Percentiles rank a stretch among this genome's conserved stretches.
Conservation (phyloP, 2,329 filamentous ascomycete genomes). For the Aspergillus sergii region DNA sequence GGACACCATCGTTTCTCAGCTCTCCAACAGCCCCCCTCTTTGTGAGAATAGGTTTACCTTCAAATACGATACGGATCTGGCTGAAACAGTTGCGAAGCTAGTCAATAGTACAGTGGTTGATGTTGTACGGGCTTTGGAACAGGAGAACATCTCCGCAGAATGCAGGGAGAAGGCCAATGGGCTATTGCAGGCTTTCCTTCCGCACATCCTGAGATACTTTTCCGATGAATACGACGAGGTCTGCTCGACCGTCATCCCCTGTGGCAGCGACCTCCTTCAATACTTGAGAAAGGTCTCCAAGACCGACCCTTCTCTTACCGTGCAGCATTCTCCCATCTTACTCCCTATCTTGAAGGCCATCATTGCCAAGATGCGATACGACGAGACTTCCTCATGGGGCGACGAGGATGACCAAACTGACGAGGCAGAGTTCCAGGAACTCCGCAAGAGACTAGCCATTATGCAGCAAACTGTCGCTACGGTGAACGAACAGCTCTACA, state of each 20-base stretch:
- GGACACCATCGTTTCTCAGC: slow-evolving; percentile 78
- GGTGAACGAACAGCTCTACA: slow-evolving; percentile 84
- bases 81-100: slow-evolving; percentile 91
- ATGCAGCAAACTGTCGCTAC: slow-evolving; percentile 91
- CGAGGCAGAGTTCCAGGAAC: slow-evolving; percentile 94
- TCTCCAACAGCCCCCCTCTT: slow-evolving; percentile 80
- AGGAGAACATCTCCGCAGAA: slow-evolving; percentile 60
- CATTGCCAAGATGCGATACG: slow-evolving; percentile 94
- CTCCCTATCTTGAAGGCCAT: slow-evolving; percentile 88
- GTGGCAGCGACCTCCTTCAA: slow-evolving; percentile 86
- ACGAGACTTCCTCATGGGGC: slow-evolving; percentile 91
- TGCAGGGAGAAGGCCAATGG: slow-evolving; percentile 76
- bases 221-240: slow-evolving; percentile 98
- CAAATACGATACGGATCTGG: slow-evolving; percentile 92
- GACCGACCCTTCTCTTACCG: slow-evolving; percentile 63
- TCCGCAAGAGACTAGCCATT: slow-evolving; percentile 85
- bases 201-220: slow-evolving; percentile 89
- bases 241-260: slow-evolving; percentile 92
- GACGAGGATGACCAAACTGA: slow-evolving; percentile 93
- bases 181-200: slow-evolving; percentile 79
- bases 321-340: slow-evolving; percentile 78
- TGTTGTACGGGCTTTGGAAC: slow-evolving; percentile 83
- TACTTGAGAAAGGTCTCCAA: slow-evolving; percentile 81
- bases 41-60: slow-evolving; percentile 77
- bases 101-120: slow-evolving; percentile 89